Percentiles rank a stretch among this genome's conserved stretches.
These are phyloP conservation scores for Ascosphaera apis DNA, from an alignment of 2,329 filamentous ascomycete species.

Conservation along the genomic window DNA sequence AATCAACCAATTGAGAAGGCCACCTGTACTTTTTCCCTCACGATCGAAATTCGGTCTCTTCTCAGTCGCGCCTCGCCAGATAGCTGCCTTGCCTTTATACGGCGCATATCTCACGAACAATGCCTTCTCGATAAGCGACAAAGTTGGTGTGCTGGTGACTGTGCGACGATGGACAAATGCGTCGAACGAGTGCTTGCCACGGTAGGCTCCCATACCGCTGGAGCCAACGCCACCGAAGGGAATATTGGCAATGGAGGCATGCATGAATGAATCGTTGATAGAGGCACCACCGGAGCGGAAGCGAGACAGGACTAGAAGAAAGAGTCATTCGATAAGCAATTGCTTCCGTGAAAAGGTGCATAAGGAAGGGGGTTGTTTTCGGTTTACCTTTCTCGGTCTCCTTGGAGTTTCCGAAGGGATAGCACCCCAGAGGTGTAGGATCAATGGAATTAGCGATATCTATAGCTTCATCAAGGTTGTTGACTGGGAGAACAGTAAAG, in stretches of 20 bases:
- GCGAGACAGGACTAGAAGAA: slow-evolving; percentile 29
- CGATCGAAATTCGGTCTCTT: slow-evolving; percentile 38
- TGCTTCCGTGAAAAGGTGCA: not conserved
- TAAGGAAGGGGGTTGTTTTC: slow-evolving; percentile 1
- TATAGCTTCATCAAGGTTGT: slow-evolving; percentile 68
- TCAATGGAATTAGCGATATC: slow-evolving; percentile 58
- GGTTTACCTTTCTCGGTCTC: slow-evolving; percentile 50
- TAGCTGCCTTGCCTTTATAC: slow-evolving; percentile 33
- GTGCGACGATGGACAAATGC: slow-evolving; percentile 37
- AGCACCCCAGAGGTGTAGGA: slow-evolving; percentile 61
- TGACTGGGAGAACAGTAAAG: slow-evolving; percentile 57
- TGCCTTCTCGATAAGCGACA: slow-evolving; percentile 34
- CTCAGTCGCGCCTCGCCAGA: slow-evolving; percentile 26
- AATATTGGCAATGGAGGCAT: slow-evolving; percentile 45
- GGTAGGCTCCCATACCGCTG: slow-evolving; percentile 54
- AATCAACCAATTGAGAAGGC: slow-evolving; percentile 16
- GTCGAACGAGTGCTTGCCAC: slow-evolving; percentile 47
- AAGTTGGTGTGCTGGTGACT: slow-evolving; percentile 34
- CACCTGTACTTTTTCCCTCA: slow-evolving; percentile 21
- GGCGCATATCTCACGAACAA: slow-evolving; percentile 37
- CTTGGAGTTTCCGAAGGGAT: slow-evolving; percentile 58
- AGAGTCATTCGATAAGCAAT: too few relatives aligned
- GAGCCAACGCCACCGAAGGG: slow-evolving; percentile 68
- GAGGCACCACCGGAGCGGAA: slow-evolving; percentile 46
- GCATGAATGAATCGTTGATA: slow-evolving; percentile 38